Conservation (phyloP, 331 rosid species). For the Rosa hybrid region DNA sequence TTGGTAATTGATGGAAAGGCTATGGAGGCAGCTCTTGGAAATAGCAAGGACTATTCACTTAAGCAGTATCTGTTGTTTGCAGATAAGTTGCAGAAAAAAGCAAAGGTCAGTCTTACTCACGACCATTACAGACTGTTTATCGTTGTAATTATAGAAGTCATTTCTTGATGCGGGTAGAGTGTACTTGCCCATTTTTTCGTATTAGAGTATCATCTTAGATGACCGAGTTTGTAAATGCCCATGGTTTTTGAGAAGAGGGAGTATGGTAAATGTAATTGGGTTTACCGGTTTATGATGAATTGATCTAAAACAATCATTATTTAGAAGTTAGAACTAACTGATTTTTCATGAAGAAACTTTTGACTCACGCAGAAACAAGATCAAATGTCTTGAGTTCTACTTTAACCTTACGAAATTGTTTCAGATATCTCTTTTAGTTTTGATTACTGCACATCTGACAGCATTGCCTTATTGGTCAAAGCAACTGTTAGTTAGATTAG, state of each 20-base stretch:
- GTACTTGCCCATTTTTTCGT: not conserved
- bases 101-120: constrained; percentile 51
- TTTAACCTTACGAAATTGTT: not conserved
- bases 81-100: constrained; percentile 57
- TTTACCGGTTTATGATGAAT: not conserved
- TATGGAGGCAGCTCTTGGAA: constrained; percentile 76
- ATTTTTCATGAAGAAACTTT: not conserved
- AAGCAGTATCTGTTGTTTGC: constrained; percentile 74
- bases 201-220: not conserved
- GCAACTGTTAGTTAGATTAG: not conserved
- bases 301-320: not conserved
- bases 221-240: not conserved
- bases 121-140: not conserved
- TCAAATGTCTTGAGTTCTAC: not conserved
- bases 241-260: not conserved
- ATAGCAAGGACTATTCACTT: constrained; percentile 72
- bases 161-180: not conserved
- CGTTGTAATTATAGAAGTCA: not conserved
- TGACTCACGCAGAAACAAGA: not conserved
- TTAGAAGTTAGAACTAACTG: not conserved
- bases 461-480: not conserved
- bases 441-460: not conserved
- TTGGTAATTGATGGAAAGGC: constrained; percentile 47
- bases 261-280: not conserved
- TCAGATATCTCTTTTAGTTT: not conserved